Evolutionary conservation across 768 basidiomycete genomes (phyloP), one percentile per base, ranked within the genome.

Genomic region (Pleurotus eryngii): DNA sequence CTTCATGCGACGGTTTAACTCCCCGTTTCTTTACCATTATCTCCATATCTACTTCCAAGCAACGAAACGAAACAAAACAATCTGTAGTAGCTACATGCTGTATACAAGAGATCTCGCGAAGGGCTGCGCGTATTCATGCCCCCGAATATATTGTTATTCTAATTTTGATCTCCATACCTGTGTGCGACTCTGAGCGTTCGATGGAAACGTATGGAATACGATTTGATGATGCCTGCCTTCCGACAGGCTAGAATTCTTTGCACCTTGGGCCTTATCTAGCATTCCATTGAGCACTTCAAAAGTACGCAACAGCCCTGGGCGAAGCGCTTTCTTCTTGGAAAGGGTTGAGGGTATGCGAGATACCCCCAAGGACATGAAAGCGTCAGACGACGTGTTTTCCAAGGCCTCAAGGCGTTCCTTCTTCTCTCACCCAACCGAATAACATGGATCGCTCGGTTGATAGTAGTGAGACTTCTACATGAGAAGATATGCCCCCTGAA

Each of bases 91-190:
- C 51, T 39, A 54, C 39, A 17, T n/a, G 51, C 51, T 54, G 51
- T 54, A 54, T 54, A 54, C 51, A 54, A 54, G 51, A 39, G 37
- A 30, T 22, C 30, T 42, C 51, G 51, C 51, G 51, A 54, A 54
- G 51, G 51, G 51, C 35, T 40, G 38, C 51, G 51, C 51, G 51
- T 54, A 42, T 24, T 54, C 51, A 42, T 42, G 51, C 51, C 51
- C 51, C 51, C 37, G 39, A 54, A 54, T 54, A 54, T 54, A 54
- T 54, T 43, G 42, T 54, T 54, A 20, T 35, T 39, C 17, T 54
- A 40, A 54, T 54, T 54, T 50, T 30, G 20, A 35, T 50, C n/a
- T 20, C 49, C 20, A 51, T 18, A 8, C 17, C 15, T 51, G 17
- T 51, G 7, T 26, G 30, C 15, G n/a, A 26, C 4, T 38, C 5